Evolutionary conservation across 1,284 basidiomycete species (phyloP), one percentile per base, ranked within the genome.

Genomic region (Schizopora paradoxa): DNA sequence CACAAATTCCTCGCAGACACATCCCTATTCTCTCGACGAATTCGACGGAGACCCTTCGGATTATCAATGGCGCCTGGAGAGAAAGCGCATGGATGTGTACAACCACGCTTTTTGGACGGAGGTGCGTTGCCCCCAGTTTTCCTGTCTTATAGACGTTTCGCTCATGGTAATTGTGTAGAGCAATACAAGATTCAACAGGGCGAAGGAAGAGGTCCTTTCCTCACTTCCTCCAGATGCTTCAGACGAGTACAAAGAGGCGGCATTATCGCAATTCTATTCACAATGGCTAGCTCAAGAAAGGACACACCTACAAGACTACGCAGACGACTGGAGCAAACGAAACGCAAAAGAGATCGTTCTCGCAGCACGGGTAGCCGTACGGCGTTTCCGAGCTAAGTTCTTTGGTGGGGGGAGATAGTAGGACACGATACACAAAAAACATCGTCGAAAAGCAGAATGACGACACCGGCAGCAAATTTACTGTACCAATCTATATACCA

Each of bases 91-190:
- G 14, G 84, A 88, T 56, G 67, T 74, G 13, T 79, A 82, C 56
- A 81, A 87, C 52, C 81, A 88, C 47, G 65, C 71, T 27, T 89
- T 86, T 58, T 89, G 86, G 86, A 63, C 76, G 40, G 79, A 88
- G 47, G 86, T 88, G 56, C 55, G 83, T 70, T n/a, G 10, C 16
- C 16, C 33, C 33, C 21, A 8, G 18, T 28, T 16, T 6, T 14
- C 21, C 11, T 26, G 13, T 32, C n/a, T 14, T 18, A 16, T 14
- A 43, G 23, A 36, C 34, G 23, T 26, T 29, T 34, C 34, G 26
- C 16, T 47, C 8, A 23, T 21, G n/a, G 25, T 27, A 36, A 27
- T 23, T 29, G 35, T n/a, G 22, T 47, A 89, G 86, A 84, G 76
- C 56, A 89, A 89, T 57, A 69, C 69, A 6, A 79, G 86, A 14